Evolutionary conservation across 768 basidiomycete genomes (phyloP).

Genomic region (Auricularia sp.): DNA sequence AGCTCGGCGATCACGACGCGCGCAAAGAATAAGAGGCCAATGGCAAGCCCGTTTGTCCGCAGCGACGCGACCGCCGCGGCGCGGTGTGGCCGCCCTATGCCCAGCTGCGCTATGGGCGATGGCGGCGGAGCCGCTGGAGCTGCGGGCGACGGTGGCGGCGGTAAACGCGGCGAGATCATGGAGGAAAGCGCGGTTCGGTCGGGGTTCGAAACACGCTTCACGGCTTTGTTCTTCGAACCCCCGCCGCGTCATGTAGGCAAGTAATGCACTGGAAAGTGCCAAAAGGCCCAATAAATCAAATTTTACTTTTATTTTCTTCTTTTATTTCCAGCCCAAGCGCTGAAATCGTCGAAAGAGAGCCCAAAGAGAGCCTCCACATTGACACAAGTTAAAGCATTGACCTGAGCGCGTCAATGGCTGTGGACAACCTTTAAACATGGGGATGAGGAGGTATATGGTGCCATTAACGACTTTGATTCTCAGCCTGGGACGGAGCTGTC

Average conservation of each 20-base stretch:
- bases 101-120: neutral
- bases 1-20: neutral
- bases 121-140: neutral
- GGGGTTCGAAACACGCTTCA: neutral
- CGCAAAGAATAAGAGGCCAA: neutral
- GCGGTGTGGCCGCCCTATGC: neutral
- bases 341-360: no score
- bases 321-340: no score
- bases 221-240: neutral
- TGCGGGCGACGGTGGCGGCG: neutral
- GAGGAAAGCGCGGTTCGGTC: neutral
- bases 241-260: neutral
- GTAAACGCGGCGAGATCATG: neutral
- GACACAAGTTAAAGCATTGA: no score
- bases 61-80: neutral
- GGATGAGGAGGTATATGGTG: no score
- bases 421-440: no score
- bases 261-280: no score
- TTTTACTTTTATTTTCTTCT: no score
- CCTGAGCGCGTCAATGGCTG: no score
- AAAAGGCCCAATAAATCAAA: no score
- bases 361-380: no score
- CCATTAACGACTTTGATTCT: no score
- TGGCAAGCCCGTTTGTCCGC: neutral
- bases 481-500: no score